Percentiles rank a stretch among this genome's conserved stretches.
These are phyloP conservation scores for Verruconis gallopava DNA, from an alignment of 2,329 filamentous ascomycete genomes.

Conservation along the genomic window DNA sequence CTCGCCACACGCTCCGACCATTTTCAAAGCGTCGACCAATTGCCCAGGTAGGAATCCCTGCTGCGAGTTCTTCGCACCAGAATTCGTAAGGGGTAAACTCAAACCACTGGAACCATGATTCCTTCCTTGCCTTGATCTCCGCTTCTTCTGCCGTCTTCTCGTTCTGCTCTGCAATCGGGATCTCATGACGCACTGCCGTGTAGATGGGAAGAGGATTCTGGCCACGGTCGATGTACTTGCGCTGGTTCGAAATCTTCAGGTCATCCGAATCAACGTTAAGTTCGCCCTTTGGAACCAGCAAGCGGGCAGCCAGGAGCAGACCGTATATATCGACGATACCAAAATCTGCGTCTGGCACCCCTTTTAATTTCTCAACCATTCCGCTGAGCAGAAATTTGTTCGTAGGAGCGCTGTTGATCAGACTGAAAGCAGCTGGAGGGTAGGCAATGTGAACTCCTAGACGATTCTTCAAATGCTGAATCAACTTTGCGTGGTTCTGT, in stretches of 20 bases:
- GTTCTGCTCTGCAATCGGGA: slow-evolving; percentile 50
- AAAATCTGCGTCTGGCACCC: slow-evolving; percentile 66
- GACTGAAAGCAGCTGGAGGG: slow-evolving; percentile 67
- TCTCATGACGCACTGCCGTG: slow-evolving; percentile 89
- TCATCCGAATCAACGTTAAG: slow-evolving; percentile 62
- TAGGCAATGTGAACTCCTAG: slow-evolving; percentile 85
- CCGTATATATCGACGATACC: slow-evolving; percentile 92
- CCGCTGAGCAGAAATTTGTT: slow-evolving; percentile 85
- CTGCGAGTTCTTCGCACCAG: slow-evolving; percentile 82
- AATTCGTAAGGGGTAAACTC: slow-evolving; percentile 85
- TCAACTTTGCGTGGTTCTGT: slow-evolving; percentile 53
- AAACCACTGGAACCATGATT: slow-evolving; percentile 97
- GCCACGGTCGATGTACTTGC: slow-evolving; percentile 60
- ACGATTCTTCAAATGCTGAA: slow-evolving; percentile 76
- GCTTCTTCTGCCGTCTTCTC: slow-evolving; percentile 19
- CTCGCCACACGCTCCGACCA: slow-evolving; percentile 51
- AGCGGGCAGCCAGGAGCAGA: slow-evolving; percentile 65
- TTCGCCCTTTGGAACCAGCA: slow-evolving; percentile 78
- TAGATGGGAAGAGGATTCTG: slow-evolving; percentile 86
- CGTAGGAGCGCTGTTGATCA: slow-evolving; percentile 78
- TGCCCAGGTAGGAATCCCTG: slow-evolving; percentile 91
- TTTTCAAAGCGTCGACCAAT: slow-evolving; percentile 70
- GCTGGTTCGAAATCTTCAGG: slow-evolving; percentile 84
- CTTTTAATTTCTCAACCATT: slow-evolving; percentile 81
- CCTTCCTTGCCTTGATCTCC: slow-evolving; percentile 38